Conservation (phyloP, 2,329 filamentous ascomycete genomes). For the Phyllosticta citriasiana region DNA sequence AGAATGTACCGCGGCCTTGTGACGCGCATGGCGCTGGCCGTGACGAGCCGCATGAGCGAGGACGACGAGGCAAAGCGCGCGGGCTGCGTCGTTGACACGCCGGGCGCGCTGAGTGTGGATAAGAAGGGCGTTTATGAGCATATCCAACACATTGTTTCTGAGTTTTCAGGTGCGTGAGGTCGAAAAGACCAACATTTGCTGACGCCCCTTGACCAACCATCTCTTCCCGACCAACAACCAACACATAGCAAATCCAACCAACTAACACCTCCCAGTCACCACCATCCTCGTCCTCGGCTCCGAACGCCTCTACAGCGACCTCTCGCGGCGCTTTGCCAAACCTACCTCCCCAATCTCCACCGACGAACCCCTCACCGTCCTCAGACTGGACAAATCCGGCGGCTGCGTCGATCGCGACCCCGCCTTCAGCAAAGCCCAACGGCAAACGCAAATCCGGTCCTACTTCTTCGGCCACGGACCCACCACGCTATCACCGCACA, state of each 20-base stretch:
- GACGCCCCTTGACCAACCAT: too few species aligned
- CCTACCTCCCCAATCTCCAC: slow-evolving; percentile 31
- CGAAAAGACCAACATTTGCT: background rate
- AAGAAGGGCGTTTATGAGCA: slow-evolving; percentile 60
- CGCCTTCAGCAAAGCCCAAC: slow-evolving; percentile 59
- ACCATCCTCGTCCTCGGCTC: slow-evolving; percentile 75
- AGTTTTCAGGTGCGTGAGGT: slow-evolving; percentile 47
- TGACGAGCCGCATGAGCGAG: slow-evolving; percentile 66
- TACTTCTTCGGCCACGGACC: slow-evolving; percentile 82
- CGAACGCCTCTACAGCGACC: slow-evolving; percentile 62
- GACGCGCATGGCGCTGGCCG: slow-evolving; percentile 67
- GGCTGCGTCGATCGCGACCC: slow-evolving; percentile 72
- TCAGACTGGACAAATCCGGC: slow-evolving; percentile 74
- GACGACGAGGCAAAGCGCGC: slow-evolving; percentile 60
- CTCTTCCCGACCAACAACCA: background rate
- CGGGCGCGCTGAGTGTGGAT: slow-evolving; percentile 56
- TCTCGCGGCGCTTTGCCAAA: slow-evolving; percentile 57
- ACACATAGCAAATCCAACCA: background rate
- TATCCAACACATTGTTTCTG: slow-evolving; percentile 67
- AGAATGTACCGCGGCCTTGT: slow-evolving; percentile 64
- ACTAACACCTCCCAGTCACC: slow-evolving; percentile 48
- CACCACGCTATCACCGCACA: slow-evolving; percentile 74
- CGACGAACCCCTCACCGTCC: slow-evolving; percentile 61
- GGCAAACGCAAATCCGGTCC: slow-evolving; percentile 70
- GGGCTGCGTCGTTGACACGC: slow-evolving; percentile 80